Base-by-base conservation (phyloP, 306 rosid species). In the Dicorynia guianensis region DNA sequence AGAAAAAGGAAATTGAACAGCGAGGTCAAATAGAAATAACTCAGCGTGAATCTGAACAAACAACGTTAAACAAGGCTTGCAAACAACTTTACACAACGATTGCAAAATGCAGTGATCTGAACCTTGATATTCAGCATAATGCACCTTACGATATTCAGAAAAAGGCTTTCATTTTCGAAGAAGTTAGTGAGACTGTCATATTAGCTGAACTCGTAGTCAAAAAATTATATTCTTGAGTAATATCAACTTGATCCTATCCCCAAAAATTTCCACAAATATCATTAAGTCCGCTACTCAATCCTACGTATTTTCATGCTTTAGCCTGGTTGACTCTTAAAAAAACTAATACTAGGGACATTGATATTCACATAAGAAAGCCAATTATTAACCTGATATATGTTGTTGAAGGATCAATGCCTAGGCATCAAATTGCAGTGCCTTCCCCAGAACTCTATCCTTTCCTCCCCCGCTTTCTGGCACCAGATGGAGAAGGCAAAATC, bases 401-500 rank as follows among this genome's bases (percentile, higher is more conserved):
- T 13, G 63, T 39, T 17, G 19, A 44, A 68, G 39, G 10, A 40
- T 66, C 55, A 54, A 52, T 70, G 39, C 55, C 14, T 46, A 57
- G 48, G 82, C 61, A 82, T 77, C 82, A 82, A 20, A 70, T 58
- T 63, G 61, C 77, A n/a, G 38, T 55, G 12, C 73, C 75, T 74
- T 75, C 78, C 17, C 38, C 30, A 44, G 85, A 68, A 66, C 66
- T 48, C 6, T 15, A 42, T 8, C 72, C 64, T 76, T 67, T 82
- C 65, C 84, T 77, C 68, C 82, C 75, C 38, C 75, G 60, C 86
- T 79, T 89, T 55, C 72, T 74, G 17, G 64, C 63, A 50, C 47
- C 38, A 4, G 79, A 85, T 30, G 69, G 42, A 2, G 79, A 49
- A 7, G 87, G 71, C 58, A 84, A 58, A 75, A 82, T 87, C 89